Conservation (phyloP, 768 basidiomycete species). For the Russula earlei region DNA sequence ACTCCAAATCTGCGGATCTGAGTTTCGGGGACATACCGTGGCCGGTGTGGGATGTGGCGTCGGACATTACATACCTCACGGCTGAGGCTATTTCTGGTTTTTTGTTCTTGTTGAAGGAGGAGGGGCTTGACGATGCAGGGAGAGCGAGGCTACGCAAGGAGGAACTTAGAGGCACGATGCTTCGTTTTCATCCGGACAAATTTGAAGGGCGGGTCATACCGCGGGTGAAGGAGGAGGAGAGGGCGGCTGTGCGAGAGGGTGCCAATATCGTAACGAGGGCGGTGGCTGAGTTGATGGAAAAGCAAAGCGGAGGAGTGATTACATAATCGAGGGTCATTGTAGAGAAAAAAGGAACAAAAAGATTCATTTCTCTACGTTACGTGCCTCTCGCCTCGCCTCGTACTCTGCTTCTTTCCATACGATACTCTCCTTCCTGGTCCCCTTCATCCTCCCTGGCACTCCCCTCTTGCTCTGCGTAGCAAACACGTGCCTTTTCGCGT, state of each 20-base stretch:
- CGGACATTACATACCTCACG: conserved; percentile 29
- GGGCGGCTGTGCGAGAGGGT: conserved; percentile 43
- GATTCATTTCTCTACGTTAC: too few species aligned
- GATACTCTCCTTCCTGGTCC: not conserved
- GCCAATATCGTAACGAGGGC: conserved; percentile 56
- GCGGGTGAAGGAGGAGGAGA: conserved; percentile 38
- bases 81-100: conserved; percentile 38
- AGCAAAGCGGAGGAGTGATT: not conserved
- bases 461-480: not conserved
- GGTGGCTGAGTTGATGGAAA: conserved; percentile 42
- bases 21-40: conserved; percentile 53
- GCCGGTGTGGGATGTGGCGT: conserved; percentile 35
- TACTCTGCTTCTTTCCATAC: not conserved
- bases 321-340: not conserved
- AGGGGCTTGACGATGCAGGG: conserved; percentile 26
- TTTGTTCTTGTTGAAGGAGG: conserved; percentile 35
- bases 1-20: conserved; percentile 23
- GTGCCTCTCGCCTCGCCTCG: not conserved
- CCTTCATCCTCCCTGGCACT: not conserved
- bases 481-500: not conserved
- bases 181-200: conserved; percentile 68
- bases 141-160: conserved; percentile 37
- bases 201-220: conserved; percentile 60
- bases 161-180: conserved; percentile 46
- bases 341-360: not conserved